Evolutionary conservation across 768 basidiomycete genomes (phyloP).

Genomic region (Russula emetica): DNA sequence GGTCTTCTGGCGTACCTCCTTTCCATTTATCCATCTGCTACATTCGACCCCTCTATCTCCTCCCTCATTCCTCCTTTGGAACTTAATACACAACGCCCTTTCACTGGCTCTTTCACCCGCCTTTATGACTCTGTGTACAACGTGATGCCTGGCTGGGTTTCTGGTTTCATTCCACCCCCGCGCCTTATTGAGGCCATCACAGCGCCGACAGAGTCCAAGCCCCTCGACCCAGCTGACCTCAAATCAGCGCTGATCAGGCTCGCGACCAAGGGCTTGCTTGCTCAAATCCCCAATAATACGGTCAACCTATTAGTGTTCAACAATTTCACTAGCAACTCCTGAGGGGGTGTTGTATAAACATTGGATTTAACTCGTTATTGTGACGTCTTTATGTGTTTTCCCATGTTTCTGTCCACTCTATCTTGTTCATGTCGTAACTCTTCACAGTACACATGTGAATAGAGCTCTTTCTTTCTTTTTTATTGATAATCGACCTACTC

Average conservation of each 20-base stretch:
- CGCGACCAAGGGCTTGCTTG: constrained; percentile 48
- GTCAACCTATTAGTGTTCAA: constrained; percentile 64
- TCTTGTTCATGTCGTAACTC: not conserved
- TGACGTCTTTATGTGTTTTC: constrained; percentile 3
- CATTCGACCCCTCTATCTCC: constrained; percentile 50
- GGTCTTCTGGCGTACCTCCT: constrained; percentile 87
- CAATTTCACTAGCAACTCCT: constrained; percentile 21
- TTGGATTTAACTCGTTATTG: constrained; percentile 5
- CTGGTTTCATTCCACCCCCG: constrained; percentile 51
- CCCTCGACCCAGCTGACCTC: constrained; percentile 63
- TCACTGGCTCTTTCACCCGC: constrained; percentile 39
- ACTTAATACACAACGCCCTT: constrained; percentile 36
- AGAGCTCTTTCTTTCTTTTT: not conserved
- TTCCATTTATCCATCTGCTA: constrained; percentile 67
- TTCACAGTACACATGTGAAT: not conserved
- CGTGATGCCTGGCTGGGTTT: constrained; percentile 53
- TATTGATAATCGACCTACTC: not conserved
- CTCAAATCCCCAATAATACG: constrained; percentile 46
- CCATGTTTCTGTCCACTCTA: not conserved
- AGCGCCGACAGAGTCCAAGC: constrained; percentile 38
- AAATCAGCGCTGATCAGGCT: constrained; percentile 71
- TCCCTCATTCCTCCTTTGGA: constrained; percentile 37
- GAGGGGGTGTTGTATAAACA: not conserved
- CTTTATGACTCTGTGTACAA: constrained; percentile 51
- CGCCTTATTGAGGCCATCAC: constrained; percentile 39